Base-by-base conservation (phyloP, 768 basidiomycete species). In the Mycena chlorophos region DNA sequence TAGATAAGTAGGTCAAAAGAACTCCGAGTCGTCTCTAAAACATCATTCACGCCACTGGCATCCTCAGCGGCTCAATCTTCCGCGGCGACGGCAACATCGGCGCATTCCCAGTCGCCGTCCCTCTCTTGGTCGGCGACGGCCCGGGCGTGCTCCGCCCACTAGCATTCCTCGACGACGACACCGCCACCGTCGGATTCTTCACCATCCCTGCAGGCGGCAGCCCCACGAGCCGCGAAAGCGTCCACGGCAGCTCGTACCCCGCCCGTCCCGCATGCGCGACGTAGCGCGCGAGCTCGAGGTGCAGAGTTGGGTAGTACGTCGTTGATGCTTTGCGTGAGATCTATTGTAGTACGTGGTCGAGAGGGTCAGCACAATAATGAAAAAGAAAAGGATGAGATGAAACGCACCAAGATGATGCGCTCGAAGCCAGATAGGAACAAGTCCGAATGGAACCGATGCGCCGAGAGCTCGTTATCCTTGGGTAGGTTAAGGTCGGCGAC, bases 301-400 rank as follows among this genome's bases (percentile, higher is more conserved):
- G 97, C 1, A 99, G 81, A 3, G 86, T 88, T 0, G 94, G 93
- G 70, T 99, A 99, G 71, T 97, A 98, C 13, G 88, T 86, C 22
- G 88, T 86, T 17, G 95, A 98, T 16, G 97, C 94, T 71, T 98
- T 98, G 49, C 97, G 89, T 1, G 93, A 85, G 40, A 95, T 92
- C 95, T 98, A 62, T 3, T 26, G 42, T n/a, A n/a, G n/a, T n/a
- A n/a, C n/a, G n/a, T n/a, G n/a, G 14, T 31, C 26, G 28, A 47
- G 20, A 42, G 30, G 48, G 49, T 39, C 54, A 52, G 40, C 30
- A 17, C 25, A 20, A 40, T 29, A 29, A 26, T n/a, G 19, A 47
- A 52, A 29, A 3, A 20, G 22, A 45, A n/a, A 31, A 40, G 26
- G 42, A 0, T 43, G 40, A 25, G 53, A 27, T 40, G 26, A 43